Conservation (phyloP, 345 rosid genomes). For the Aurinia saxatilis region DNA sequence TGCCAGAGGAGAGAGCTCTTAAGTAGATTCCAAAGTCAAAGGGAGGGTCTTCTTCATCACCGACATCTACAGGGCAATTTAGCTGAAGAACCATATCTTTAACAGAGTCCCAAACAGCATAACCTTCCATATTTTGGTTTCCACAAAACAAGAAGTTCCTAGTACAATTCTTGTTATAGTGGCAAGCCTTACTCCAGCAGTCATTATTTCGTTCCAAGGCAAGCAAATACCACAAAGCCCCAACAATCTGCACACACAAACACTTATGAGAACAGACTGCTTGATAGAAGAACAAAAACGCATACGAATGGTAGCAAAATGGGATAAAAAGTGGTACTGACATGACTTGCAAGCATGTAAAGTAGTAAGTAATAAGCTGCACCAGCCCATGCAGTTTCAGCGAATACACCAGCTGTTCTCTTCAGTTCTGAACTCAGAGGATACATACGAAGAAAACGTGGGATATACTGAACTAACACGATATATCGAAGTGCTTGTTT, state of each 20-base stretch:
- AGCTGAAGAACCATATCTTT: slow-evolving; percentile 25
- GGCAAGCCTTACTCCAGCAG: slow-evolving; percentile 68
- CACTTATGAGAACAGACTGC: not conserved
- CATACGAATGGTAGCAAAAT: not conserved
- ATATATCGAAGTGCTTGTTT: slow-evolving; percentile 71
- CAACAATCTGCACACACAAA: slow-evolving; percentile 56
- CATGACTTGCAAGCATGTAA: slow-evolving; percentile 99
- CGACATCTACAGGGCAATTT: slow-evolving; percentile 30
- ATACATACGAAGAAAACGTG: slow-evolving; percentile 61
- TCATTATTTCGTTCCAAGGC: slow-evolving; percentile 78
- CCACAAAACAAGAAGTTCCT: slow-evolving; percentile 69
- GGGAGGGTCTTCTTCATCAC: slow-evolving; percentile 34
- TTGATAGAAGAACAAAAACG: not conserved
- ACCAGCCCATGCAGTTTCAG: slow-evolving; percentile 98
- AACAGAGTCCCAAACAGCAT: slow-evolving; percentile 37
- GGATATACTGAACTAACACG: slow-evolving; percentile 68
- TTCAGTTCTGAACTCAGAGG: slow-evolving; percentile 82
- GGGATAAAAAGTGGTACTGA: slow-evolving; percentile 31
- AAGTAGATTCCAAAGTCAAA: slow-evolving; percentile 81
- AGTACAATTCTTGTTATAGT: slow-evolving; percentile 18
- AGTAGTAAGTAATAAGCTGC: slow-evolving; percentile 87
- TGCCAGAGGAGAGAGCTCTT: slow-evolving; percentile 58
- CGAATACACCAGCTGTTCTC: slow-evolving; percentile 91
- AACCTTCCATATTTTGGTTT: slow-evolving; percentile 45
- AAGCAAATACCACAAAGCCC: slow-evolving; percentile 90